Evolutionary conservation across 2,329 filamentous ascomycete genomes (phyloP).

Genomic region (Berkeleyomyces rouxiae): DNA sequence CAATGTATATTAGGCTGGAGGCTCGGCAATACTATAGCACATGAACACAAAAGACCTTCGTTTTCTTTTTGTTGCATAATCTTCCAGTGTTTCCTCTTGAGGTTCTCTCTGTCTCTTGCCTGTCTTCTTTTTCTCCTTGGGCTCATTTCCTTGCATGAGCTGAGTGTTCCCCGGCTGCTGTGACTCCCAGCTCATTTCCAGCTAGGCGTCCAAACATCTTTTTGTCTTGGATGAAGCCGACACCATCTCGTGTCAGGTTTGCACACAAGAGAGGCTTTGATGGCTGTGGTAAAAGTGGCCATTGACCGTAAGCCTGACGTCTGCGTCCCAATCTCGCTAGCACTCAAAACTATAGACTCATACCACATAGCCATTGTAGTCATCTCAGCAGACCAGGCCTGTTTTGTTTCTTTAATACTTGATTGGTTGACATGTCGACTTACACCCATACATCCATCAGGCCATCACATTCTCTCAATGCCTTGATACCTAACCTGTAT

Average conservation of each 20-base stretch:
- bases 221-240: not conserved
- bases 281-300: too few relatives aligned
- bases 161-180: not conserved
- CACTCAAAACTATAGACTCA: too few relatives aligned
- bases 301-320: too few relatives aligned
- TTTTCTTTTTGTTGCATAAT: too few relatives aligned
- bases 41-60: too few relatives aligned
- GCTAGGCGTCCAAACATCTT: not conserved
- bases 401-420: too few relatives aligned
- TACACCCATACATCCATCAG: not conserved
- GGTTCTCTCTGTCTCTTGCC: not conserved
- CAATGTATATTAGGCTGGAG: too few relatives aligned
- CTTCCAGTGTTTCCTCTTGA: not conserved
- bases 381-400: too few relatives aligned
- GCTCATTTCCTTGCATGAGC: not conserved
- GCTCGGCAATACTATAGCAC: too few relatives aligned
- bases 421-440: not conserved
- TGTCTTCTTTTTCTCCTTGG: not conserved
- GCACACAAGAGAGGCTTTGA: not conserved
- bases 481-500: not conserved
- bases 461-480: not conserved
- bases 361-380: too few relatives aligned
- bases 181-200: not conserved
- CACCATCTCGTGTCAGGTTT: not conserved
- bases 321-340: too few relatives aligned